Percentiles rank a stretch among this genome's conserved stretches.
Evolutionary conservation across 2,329 filamentous ascomycete genomes (phyloP).

Genomic region (Sclerotinia spermophila): DNA sequence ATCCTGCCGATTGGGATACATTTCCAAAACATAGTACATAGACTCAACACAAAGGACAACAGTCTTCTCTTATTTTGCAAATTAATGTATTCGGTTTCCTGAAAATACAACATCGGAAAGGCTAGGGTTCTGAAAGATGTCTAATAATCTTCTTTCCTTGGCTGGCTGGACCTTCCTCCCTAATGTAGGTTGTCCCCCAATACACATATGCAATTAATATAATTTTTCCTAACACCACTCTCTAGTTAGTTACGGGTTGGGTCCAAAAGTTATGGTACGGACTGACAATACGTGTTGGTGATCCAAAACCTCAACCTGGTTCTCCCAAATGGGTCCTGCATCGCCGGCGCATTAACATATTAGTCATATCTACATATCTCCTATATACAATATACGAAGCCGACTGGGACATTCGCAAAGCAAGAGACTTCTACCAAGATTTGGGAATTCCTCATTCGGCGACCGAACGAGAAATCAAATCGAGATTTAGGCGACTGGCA

Average conservation of each 20-base stretch:
- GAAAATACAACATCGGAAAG: neutral
- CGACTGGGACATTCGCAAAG: conserved; percentile 70
- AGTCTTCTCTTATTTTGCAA: neutral
- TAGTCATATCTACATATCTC: conserved; percentile 80
- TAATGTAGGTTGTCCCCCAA: conserved; percentile 43
- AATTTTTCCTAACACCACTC: conserved; percentile 19
- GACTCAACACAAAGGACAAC: neutral
- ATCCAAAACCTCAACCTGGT: conserved; percentile 70
- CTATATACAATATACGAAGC: conserved; percentile 91
- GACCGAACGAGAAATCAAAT: conserved; percentile 74
- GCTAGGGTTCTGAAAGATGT: conserved; percentile 23
- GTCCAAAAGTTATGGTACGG: conserved; percentile 81
- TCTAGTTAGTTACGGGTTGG: conserved; percentile 71
- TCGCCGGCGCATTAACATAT: conserved; percentile 76
- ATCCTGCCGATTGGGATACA: conserved; percentile 11
- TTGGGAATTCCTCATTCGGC: conserved; percentile 68
- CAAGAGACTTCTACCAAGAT: conserved; percentile 74
- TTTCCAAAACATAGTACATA: neutral
- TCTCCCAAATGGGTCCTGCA: conserved; percentile 67
- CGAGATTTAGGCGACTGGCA: conserved; percentile 54
- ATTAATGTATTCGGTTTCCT: neutral
- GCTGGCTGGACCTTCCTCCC: conserved; percentile 61
- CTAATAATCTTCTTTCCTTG: conserved; percentile 46
- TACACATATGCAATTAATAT: neutral
- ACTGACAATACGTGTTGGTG: conserved; percentile 83